Evolutionary conservation across 2,329 filamentous ascomycete species (phyloP), one percentile per base, ranked within the genome.

Genomic region (Colletotrichum ledebouriae): DNA sequence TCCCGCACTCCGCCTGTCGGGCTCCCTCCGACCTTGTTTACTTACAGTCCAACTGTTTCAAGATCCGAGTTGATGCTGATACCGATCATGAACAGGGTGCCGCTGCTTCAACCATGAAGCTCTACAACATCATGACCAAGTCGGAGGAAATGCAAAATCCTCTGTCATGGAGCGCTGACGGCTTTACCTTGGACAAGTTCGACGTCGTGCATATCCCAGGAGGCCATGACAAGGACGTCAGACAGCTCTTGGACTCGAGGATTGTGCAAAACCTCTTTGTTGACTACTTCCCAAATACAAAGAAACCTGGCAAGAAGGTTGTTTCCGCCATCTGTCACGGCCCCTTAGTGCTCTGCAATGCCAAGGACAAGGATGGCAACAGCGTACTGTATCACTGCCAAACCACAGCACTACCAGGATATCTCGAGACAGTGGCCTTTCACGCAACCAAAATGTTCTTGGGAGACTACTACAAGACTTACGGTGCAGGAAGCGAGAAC

Each of bases 391-490:
- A 82, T 58, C 81, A 84, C 34, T 83, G 80, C 68, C 74, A 72
- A 3, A 87, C 85, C 6, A 86, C 85, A 1, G 80, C 84, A 0
- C 74, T 87, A 50, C 85, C 84, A 0, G 79, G 78, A 0, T 74
- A 78, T 25, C 85, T 86, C 72, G 85, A 87, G 73, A 81, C 84
- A 69, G 59, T 78, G 17, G 82, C 82, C 1, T 87, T 82, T 67
- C 85, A 83, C 79, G 78, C 79, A 3, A 87, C 85, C 3, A 76
- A 83, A 42, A 74, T 76, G 2, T 82, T 85, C 47, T 73, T 87
- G 12, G 85, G 85, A 3, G 85, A 87, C 63, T 87, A 87, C 70
- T 87, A 86, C 73, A 87, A 87, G 79, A 86, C 85, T 2, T 87
- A 85, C 63, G 85, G 85, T 1, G 80, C 81, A 3, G 80, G 83